These are phyloP conservation scores for Durio zibethinus DNA, from an alignment of 345 rosid species.

Conservation along the genomic window DNA sequence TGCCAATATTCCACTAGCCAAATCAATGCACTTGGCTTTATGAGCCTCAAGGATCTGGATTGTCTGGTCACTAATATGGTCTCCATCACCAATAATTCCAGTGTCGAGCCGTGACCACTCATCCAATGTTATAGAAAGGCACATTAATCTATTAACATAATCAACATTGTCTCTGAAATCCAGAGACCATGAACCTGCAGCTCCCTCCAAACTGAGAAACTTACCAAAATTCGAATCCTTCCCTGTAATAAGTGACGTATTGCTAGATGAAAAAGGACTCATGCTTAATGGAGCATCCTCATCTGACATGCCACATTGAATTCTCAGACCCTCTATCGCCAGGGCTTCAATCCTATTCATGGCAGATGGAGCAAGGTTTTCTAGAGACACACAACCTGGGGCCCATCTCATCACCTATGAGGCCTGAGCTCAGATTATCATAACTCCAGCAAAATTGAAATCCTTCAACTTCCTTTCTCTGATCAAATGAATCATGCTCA, in stretches of 20 bases:
- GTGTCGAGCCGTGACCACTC: slow-evolving; percentile 62
- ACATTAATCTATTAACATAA: slow-evolving; percentile 38
- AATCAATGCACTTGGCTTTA: slow-evolving; percentile 36
- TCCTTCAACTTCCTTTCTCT: slow-evolving; percentile 21
- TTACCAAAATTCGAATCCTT: slow-evolving; percentile 12
- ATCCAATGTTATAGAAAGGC: slow-evolving; percentile 44
- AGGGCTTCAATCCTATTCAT: slow-evolving; percentile 54
- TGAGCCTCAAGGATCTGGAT: slow-evolving; percentile 34
- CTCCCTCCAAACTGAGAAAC: slow-evolving; percentile 23
- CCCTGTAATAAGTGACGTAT: slow-evolving; percentile 17
- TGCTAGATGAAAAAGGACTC: slow-evolving; percentile 21
- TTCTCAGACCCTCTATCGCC: slow-evolving; percentile 56
- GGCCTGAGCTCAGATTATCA: slow-evolving; percentile 11
- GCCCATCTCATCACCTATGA: slow-evolving; percentile 7
- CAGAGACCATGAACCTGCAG: slow-evolving; percentile 11
- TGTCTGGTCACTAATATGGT: slow-evolving; percentile 30
- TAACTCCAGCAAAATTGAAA: slow-evolving; percentile 7
- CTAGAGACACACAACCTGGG: slow-evolving; percentile 31
- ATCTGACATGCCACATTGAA: slow-evolving; percentile 61
- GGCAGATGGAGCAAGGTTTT: slow-evolving; percentile 39
- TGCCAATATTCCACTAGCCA: slow-evolving; percentile 16
- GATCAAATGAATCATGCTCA: slow-evolving; percentile 2
- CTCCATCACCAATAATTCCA: slow-evolving; percentile 30
- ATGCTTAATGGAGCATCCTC: slow-evolving; percentile 52
- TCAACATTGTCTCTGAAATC: slow-evolving; percentile 26